Percentiles rank a stretch among this genome's conserved stretches.
phyloP scores from a whole-genome alignment of 1,284 basidiomycete genomes.

The Sporisorium exsertum region DNA sequence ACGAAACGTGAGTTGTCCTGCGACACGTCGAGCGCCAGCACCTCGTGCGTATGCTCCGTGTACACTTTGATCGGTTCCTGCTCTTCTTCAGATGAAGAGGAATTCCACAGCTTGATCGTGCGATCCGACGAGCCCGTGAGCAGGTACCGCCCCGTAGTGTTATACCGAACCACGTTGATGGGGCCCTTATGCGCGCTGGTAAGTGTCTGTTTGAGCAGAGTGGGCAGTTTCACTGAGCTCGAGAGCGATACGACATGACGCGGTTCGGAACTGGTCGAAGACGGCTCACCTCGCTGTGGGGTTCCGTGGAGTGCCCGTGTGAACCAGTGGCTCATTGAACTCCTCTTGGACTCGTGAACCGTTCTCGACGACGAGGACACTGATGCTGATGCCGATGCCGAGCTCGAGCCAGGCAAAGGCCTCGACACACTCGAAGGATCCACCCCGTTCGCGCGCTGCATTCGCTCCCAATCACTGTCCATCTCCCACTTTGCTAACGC shows the following conservation, averaged over 20 bases:
- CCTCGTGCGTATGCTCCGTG: slow-evolving; percentile 90
- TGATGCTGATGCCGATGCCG: not conserved
- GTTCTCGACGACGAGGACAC: not conserved
- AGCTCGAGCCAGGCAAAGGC: not conserved
- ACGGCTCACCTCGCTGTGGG: slow-evolving; percentile 27
- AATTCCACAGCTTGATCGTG: slow-evolving; percentile 90
- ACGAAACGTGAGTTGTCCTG: slow-evolving; percentile 94
- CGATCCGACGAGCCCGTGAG: slow-evolving; percentile 92
- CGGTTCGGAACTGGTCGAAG: slow-evolving; percentile 2
- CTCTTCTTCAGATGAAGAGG: slow-evolving; percentile 64
- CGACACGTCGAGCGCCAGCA: slow-evolving; percentile 85
- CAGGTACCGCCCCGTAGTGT: slow-evolving; percentile 80
- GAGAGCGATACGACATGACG: slow-evolving; percentile 37
- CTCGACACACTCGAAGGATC: slow-evolving; percentile 26
- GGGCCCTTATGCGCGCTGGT: slow-evolving; percentile 64
- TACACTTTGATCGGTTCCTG: slow-evolving; percentile 78
- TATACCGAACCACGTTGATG: slow-evolving; percentile 66
- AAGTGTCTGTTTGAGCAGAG: slow-evolving; percentile 26
- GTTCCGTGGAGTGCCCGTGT: slow-evolving; percentile 24
- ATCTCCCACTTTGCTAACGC: slow-evolving; percentile 55
- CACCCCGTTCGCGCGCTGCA: slow-evolving; percentile 32
- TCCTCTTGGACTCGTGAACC: not conserved
- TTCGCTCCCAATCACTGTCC: slow-evolving; percentile 55
- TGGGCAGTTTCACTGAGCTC: slow-evolving; percentile 42
- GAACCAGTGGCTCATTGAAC: slow-evolving; percentile 26